Base-by-base conservation (phyloP, 2,329 filamentous ascomycete genomes). In the Neonectria coccinea region DNA sequence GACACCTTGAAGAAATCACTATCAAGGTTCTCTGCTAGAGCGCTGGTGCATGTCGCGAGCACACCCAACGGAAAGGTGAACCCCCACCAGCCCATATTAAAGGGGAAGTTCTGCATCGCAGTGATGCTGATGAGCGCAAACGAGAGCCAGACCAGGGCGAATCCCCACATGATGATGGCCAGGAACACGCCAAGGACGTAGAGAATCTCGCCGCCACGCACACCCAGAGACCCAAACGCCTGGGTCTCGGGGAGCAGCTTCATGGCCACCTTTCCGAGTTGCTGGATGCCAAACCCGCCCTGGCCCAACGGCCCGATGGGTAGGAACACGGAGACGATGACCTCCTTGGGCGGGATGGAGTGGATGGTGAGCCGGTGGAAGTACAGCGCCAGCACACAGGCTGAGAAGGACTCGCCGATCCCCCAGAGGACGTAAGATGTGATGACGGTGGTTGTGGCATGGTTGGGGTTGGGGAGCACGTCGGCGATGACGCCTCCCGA, bases 361-460 rank as follows among this genome's bases (percentile, higher is more conserved):
- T 92, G 86, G 3, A 92, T 76, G 4, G 87, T 88, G 10, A 93
- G 81, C 11, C 90, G 88, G 64, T 90, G 87, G 73, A 91, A 91
- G 77, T 92, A 93, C 41, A 92, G 84, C 11, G 87, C 87, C 27
- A 92, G 79, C 20, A 91, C 84, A 45, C 85, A 83, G 76, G 89
- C 84, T 2, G 89, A 86, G 55, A 92, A 81, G 36, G 76, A 76
- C 69, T 79, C 83, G 5, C 89, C 88, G 62, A 88, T 86, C 0
- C 90, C 90, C 89, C 88, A 92, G 68, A 92, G 85, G 16, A 92
- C 80, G 73, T 92, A 93, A 3, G 84, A 89, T 16, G 82, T 81
- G n/a, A 91, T 79, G 22, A 92, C 72, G 0, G 90, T 92, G 41
- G 84, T 85, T 20, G 91, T 75, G 4, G 87, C 87, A 67, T 88